A percentile compares a stretch with the other conserved stretches of the same genome.
These are phyloP conservation scores for Trichothecium sympodiale DNA, from an alignment of 2,329 filamentous ascomycete species.

Conservation along the genomic window DNA sequence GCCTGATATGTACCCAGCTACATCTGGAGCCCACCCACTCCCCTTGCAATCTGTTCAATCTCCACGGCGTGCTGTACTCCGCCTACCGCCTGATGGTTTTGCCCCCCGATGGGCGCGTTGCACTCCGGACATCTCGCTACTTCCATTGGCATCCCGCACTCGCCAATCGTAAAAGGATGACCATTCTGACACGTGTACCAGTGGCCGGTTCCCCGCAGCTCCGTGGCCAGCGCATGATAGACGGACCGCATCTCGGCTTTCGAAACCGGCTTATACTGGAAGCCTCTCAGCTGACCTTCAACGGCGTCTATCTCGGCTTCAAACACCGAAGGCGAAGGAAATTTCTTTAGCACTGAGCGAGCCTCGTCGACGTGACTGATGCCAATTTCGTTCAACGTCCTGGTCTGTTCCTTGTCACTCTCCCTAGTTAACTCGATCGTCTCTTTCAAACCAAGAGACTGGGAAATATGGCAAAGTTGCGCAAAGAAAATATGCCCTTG, in stretches of 20 bases:
- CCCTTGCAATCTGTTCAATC: slow-evolving; percentile 1
- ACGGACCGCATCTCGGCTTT: slow-evolving; percentile 39
- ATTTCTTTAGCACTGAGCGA: slow-evolving; percentile 7
- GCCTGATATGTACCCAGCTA: too few species aligned
- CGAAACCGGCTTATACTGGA: slow-evolving; percentile 37
- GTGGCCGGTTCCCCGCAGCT: slow-evolving; percentile 42
- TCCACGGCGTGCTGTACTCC: neutral
- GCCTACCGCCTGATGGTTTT: slow-evolving; percentile 23
- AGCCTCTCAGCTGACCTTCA: slow-evolving; percentile 31
- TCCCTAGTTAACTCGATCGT: too few species aligned
- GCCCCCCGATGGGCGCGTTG: slow-evolving; percentile 42
- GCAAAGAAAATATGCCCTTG: slow-evolving; percentile 41
- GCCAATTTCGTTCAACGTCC: slow-evolving; percentile 1
- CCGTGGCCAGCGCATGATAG: slow-evolving; percentile 36
- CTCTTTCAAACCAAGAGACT: too few species aligned
- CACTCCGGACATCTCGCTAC: slow-evolving; percentile 52
- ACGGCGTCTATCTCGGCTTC: slow-evolving; percentile 32
- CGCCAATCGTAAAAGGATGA: slow-evolving; percentile 46
- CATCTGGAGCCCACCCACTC: too few species aligned
- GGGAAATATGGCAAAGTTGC: slow-evolving; percentile 29
- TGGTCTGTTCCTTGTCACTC: neutral
- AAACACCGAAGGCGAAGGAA: slow-evolving; percentile 21
- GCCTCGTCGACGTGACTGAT: slow-evolving; percentile 11
- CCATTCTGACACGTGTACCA: slow-evolving; percentile 50
- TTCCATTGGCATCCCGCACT: slow-evolving; percentile 58